Evolutionary conservation across 192 early-diverging fungal genomes (phyloP).

Genomic region (Borealophlyctis nickersoniae): DNA sequence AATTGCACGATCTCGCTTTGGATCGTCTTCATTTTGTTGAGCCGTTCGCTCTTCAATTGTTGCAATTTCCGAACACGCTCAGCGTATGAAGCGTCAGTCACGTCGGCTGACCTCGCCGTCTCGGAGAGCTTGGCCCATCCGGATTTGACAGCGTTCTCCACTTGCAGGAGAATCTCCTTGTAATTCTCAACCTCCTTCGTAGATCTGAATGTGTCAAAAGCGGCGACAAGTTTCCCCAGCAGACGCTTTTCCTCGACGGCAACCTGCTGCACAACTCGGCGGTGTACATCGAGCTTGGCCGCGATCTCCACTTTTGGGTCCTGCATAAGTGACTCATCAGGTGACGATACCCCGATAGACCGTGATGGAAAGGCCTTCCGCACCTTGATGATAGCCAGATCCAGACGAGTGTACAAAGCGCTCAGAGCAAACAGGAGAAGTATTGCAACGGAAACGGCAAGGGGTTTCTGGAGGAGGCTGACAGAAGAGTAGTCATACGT

Average conservation of each 20-base stretch:
- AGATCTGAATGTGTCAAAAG: slow-evolving; percentile 23
- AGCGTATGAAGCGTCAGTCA: neutral
- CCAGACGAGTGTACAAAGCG: slow-evolving; percentile 40
- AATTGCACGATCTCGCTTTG: slow-evolving; percentile 13
- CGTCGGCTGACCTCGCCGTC: slow-evolving; percentile 9
- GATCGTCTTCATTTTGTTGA: slow-evolving; percentile 18
- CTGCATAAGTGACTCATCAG: slow-evolving; percentile 3
- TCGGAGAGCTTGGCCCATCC: slow-evolving; percentile 8
- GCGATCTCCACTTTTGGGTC: slow-evolving; percentile 17
- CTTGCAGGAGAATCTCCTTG: neutral
- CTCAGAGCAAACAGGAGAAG: slow-evolving; percentile 38
- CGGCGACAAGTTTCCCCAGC: slow-evolving; percentile 14
- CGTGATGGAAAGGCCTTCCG: neutral
- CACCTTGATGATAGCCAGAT: slow-evolving; percentile 42
- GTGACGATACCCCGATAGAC: neutral
- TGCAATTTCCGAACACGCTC: slow-evolving; percentile 1
- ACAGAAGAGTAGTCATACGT: slow-evolving; percentile 35
- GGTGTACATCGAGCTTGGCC: slow-evolving; percentile 8
- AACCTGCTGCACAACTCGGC: neutral
- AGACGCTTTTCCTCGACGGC: neutral
- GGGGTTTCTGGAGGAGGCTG: slow-evolving; percentile 41
- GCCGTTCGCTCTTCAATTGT: slow-evolving; percentile 6
- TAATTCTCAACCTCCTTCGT: slow-evolving; percentile 13
- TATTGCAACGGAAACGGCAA: slow-evolving; percentile 35
- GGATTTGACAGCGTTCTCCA: slow-evolving; percentile 3